Percentiles rank a stretch among this genome's conserved stretches.
These are phyloP conservation scores for Chenopodium quinoa DNA, from an alignment of 148 eudicot genomes.

Conservation along the genomic window DNA sequence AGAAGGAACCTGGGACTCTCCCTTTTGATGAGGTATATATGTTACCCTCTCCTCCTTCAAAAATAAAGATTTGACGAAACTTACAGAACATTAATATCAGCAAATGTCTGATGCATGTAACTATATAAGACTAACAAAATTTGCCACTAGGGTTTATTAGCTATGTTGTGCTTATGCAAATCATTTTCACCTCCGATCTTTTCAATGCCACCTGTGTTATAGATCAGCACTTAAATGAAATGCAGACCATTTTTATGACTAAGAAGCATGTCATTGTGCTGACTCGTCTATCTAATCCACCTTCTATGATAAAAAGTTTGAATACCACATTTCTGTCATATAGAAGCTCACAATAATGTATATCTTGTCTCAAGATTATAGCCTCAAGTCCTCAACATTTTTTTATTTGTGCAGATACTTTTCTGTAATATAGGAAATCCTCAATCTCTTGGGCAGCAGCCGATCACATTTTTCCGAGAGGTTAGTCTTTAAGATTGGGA, in stretches of 20 bases:
- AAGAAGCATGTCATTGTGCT: neutral
- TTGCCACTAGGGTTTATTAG: neutral
- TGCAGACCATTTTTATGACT: neutral
- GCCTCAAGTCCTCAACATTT: constrained; percentile 13
- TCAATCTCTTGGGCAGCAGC: constrained; percentile 88
- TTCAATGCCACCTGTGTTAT: neutral
- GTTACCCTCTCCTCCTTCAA: neutral
- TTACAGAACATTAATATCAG: neutral
- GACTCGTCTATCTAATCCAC: too few species aligned
- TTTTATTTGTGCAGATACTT: constrained; percentile 52
- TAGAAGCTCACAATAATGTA: too few species aligned
- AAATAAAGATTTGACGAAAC: neutral
- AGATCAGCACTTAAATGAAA: neutral
- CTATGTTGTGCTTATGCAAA: neutral
- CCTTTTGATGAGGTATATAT: constrained; percentile 84
- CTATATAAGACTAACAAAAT: too few species aligned
- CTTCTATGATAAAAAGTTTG: too few species aligned
- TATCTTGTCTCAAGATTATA: too few species aligned
- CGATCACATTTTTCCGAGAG: constrained; percentile 94
- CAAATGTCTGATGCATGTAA: too few species aligned
- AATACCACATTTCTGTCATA: too few species aligned
- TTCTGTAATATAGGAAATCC: constrained; percentile 98
- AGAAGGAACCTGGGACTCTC: constrained; percentile 67
- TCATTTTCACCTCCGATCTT: neutral
- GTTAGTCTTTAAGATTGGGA: constrained; percentile 32